Conservation (phyloP, 345 rosid genomes). For the Clausena lansium region DNA sequence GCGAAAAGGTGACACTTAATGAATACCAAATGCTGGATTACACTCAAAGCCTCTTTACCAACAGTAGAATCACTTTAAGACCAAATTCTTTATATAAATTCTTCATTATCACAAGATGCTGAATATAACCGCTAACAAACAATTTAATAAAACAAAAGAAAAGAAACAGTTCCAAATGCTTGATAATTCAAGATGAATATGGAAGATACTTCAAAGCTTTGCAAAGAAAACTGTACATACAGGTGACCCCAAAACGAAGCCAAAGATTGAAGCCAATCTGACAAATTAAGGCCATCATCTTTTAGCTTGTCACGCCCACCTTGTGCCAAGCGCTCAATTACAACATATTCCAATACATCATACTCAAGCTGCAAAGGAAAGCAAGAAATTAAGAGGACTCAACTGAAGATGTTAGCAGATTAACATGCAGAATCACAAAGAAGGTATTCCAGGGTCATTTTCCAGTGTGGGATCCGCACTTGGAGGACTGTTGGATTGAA, state of each 20-base stretch:
- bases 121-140: not conserved
- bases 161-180: not conserved
- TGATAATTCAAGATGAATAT: not conserved
- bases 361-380: constrained; percentile 78
- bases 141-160: not conserved
- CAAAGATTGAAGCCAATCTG: constrained; percentile 99
- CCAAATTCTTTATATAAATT: not conserved
- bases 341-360: constrained; percentile 96
- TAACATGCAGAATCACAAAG: not conserved
- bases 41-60: not conserved
- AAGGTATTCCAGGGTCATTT: not conserved
- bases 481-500: no score
- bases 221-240: constrained; percentile 59
- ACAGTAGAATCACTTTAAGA: not conserved
- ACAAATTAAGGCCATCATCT: constrained; percentile 97
- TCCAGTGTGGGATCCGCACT: no score
- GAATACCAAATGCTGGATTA: not conserved
- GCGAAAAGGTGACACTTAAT: not conserved
- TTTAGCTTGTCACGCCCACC: constrained; percentile 95
- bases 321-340: constrained; percentile 92
- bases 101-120: not conserved
- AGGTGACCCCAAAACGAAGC: constrained; percentile 99
- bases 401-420: constrained; percentile 1
- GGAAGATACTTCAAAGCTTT: constrained; percentile 5
- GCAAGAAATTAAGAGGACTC: constrained; percentile 17